Evolutionary conservation across 768 basidiomycete genomes (phyloP), one percentile per base, ranked within the genome.

Genomic region (Phylloporus sp.): DNA sequence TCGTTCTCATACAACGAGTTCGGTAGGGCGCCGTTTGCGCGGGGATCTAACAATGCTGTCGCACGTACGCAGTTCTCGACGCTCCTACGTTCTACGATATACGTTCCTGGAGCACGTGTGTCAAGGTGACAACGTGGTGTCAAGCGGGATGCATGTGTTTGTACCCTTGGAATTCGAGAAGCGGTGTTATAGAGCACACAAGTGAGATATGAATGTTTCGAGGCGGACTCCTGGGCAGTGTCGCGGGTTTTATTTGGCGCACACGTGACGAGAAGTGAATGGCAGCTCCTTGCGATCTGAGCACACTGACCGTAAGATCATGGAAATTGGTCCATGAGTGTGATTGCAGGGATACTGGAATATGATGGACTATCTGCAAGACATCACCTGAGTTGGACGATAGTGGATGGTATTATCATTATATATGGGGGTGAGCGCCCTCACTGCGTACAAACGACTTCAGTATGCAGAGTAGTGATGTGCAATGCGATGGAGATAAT

Each of bases 401-500:
- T 23, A 43, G 31, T 23, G 47, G 45, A 53, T 48, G 49, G 46
- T 53, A 48, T 65, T 46, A 29, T 28, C 64, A 57, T 57, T 56
- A 41, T 68, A 65, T 63, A 65, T 49, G 44, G 43, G 44, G 50
- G 50, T 31, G 49, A 50, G 53, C 57, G 22, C 41, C 56, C 51
- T 62, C 54, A 47, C 35, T 53, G 58, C 52, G 55, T 55, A n/a
- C n/a, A n/a, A 53, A 56, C 49, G 62, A 34, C 40, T 55, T 57
- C 59, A 55, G 57, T 65, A 60, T 65, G 62, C 47, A 49, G 50
- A 52, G 52, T 58, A 56, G 45, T 52, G 24, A 54, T 62, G 52
- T 55, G 54, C 46, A 42, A 58, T 66, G 56, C 56, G 40, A 48
- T 59, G 59, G 57, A 54, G 50, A 59, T 52, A 56, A 52, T 62